phyloP scores from a whole-genome alignment of 495 filamentous ascomycete species.

The Penicillium antarcticum region DNA sequence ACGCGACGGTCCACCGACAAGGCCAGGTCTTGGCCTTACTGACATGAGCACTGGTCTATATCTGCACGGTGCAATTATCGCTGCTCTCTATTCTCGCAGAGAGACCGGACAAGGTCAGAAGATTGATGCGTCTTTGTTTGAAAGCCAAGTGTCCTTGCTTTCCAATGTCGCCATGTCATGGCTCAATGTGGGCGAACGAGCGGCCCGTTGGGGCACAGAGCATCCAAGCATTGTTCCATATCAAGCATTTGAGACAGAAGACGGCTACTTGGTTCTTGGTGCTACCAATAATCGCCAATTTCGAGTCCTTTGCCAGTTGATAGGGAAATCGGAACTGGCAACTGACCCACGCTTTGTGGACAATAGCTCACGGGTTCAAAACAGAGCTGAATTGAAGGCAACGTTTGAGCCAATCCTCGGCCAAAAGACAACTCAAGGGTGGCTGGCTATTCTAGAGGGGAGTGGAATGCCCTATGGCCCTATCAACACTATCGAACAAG shows the following conservation, averaged over 20 bases:
- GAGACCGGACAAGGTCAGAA: constrained; percentile 70
- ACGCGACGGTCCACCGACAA: constrained; percentile 77
- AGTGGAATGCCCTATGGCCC: constrained; percentile 86
- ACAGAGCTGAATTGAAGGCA: constrained; percentile 63
- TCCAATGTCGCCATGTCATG: constrained; percentile 83
- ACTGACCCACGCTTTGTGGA: constrained; percentile 61
- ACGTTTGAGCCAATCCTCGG: constrained; percentile 63
- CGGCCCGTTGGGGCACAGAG: constrained; percentile 82
- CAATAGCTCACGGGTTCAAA: constrained; percentile 66
- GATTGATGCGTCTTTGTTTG: constrained; percentile 77
- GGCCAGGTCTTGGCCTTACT: constrained; percentile 86
- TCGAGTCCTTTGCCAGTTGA: constrained; percentile 64
- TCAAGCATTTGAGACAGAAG: constrained; percentile 73
- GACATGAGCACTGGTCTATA: constrained; percentile 87
- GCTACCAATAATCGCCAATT: constrained; percentile 84
- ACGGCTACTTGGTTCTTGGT: constrained; percentile 78
- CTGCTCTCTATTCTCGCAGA: constrained; percentile 66
- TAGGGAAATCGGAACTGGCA: constrained; percentile 64
- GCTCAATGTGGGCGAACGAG: constrained; percentile 71
- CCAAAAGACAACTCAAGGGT: constrained; percentile 70
- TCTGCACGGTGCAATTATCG: constrained; percentile 80
- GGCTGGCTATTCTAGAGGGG: constrained; percentile 73
- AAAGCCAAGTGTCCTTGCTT: constrained; percentile 80
- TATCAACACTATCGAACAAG: constrained; percentile 52
- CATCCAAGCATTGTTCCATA: constrained; percentile 92